phyloP scores from a whole-genome alignment of 176 grass and related monocot species.

The Cenchrus purpureus region DNA sequence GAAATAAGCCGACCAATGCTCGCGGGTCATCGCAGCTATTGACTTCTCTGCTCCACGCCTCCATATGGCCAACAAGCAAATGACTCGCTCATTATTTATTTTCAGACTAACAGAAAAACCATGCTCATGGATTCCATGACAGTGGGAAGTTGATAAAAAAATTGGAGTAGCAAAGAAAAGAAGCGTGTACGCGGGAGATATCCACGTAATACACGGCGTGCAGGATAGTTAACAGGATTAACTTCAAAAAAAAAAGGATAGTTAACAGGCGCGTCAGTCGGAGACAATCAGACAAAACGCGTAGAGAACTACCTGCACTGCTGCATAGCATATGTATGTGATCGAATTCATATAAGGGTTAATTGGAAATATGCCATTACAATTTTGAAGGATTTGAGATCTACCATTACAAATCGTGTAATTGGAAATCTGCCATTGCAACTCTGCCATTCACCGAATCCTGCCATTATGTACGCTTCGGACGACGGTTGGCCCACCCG shows the following conservation, averaged over 20 bases:
- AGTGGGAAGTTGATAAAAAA: background rate
- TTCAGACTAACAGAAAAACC: background rate
- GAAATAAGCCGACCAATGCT: background rate
- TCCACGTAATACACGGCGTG: background rate
- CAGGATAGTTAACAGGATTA: background rate
- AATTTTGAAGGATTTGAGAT: no score
- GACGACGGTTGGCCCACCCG: no score
- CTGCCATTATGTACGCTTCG: no score
- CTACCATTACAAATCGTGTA: no score
- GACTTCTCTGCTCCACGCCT: background rate
- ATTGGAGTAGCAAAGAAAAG: background rate
- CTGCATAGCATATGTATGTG: background rate
- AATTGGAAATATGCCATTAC: no score
- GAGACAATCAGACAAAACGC: background rate
- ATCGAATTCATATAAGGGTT: background rate
- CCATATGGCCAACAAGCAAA: no score
- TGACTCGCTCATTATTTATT: background rate
- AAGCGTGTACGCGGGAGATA: background rate
- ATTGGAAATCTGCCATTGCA: no score
- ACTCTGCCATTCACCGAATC: no score
- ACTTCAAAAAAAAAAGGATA: no score
- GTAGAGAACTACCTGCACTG: no score
- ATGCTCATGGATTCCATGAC: background rate
- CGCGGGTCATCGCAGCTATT: background rate
- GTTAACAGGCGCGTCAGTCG: no score